Base-by-base conservation (phyloP, 164 flowering plant species). In the Taxillus chinensis region DNA sequence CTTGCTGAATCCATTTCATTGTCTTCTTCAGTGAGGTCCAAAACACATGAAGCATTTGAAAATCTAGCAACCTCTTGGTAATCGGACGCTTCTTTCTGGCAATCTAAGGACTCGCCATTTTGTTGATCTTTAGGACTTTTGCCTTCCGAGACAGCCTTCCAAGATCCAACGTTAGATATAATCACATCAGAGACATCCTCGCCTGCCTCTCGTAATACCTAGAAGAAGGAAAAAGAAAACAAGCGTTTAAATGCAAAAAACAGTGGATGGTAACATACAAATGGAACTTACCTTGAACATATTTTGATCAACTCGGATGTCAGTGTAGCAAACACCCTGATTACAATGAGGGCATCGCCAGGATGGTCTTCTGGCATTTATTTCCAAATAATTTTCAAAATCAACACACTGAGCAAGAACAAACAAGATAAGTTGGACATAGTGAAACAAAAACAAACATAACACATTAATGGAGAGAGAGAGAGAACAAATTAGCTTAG, bases 291-390 rank as follows among this genome's bases (percentile, higher is more conserved):
- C 97, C 88, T 85, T 79, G 9, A 70, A 78, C 79, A 88, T 79
- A 55, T 77, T 72, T 64, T 76, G 86, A 77, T 91, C 97, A 41
- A 86, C 61, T 54, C 91, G 82, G 40, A 91, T 62, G 68, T 85
- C 93, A 53, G 68, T 63, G 71, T 63, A 85, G 78, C 86, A 74
- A 64, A 82, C 77, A 59, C 67, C 68, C 71, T 85, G 96, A 73
- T 85, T 85, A 68, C 97, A 91, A 65, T 84, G 87, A 41, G 97
- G 96, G 75, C 97, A 91, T 67, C 97, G 90, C 97, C 97, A 91
- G 10, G 80, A 79, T 45, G 95, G 97, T 54, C 82, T 78, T 68
- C 88, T 83, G 55, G 78, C 69, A 69, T 88, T 91, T 57, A 91
- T 86, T 27, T 73, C 76, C 64, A 91, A 54, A 65, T 73, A 91